Evolutionary conservation across 768 basidiomycete species (phyloP), one percentile per base, ranked within the genome.

Genomic region (Xerocomus spinulosus): DNA sequence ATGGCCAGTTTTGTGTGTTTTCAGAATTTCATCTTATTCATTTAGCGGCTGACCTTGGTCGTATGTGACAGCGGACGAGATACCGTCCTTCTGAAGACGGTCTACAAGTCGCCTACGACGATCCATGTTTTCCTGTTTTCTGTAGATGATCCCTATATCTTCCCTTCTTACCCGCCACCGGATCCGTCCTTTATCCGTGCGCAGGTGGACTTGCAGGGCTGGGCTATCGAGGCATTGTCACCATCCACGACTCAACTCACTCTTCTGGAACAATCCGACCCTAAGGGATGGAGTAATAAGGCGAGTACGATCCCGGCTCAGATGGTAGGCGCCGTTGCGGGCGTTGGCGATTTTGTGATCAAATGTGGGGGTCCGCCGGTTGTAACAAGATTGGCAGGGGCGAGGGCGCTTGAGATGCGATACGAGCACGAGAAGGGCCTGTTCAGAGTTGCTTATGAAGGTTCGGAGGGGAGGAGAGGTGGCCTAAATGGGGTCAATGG

Each of bases 201-300:
- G 0, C 94, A 98, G 65, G 85, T 95, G n/a, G 93, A 96, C 63
- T 73, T 99, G n/a, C 93, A 92, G 70, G 96, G 95, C 39, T 98
- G 94, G 90, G 90, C 95, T 1, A 92, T 99, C 57, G 95, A 98
- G 67, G 80, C 88, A 0, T 73, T 99, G 9, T 97, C 94, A 1
- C 96, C 95, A 0, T 97, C 83, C 3, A 98, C 96, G 2, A 96
- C 94, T 0, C 80, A 89, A 10, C 81, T 99, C 51, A 96, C 93
- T 0, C 72, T 99, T 1, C 78, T 99, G 5, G 95, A 98, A 60
- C 96, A 98, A 67, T 93, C 91, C 10, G 95, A 99, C 64, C 93
- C 93, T 6, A 91, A 94, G 67, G 93, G 93, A 38, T 97, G 95
- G 94, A 83, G 91, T 5, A 92, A 90, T 69, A 98, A 97, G 67